Conservation (phyloP, 2,329 filamentous ascomycete genomes). For the Botrytis cinerea region DNA sequence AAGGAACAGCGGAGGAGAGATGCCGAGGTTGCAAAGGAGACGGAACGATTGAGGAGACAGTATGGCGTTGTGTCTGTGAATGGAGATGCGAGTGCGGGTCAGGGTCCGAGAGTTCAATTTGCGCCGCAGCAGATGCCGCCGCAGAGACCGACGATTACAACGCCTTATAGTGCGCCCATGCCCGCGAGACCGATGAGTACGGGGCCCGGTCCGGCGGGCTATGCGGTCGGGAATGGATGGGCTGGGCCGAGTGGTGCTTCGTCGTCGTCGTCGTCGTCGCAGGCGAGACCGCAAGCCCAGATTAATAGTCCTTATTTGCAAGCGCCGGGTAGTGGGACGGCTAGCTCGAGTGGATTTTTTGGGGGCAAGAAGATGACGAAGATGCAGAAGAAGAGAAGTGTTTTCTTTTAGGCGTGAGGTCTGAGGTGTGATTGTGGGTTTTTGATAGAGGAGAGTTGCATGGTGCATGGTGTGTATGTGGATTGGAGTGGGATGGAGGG, state of each 20-base stretch:
- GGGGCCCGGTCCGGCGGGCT: background rate
- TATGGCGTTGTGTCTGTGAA: constrained; percentile 53
- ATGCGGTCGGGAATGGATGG: background rate
- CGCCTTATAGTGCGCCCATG: constrained; percentile 15
- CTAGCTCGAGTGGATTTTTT: constrained; percentile 50
- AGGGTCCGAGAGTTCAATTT: background rate
- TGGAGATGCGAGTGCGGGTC: background rate
- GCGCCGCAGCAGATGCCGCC: constrained; percentile 27
- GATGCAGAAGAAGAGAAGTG: constrained; percentile 41
- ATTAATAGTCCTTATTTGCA: constrained; percentile 35
- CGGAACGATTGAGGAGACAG: constrained; percentile 70
- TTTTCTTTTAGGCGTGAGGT: constrained; percentile 32
- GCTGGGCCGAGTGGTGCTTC: background rate
- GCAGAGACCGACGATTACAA: constrained; percentile 28
- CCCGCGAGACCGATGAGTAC: constrained; percentile 31
- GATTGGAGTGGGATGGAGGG: background rate
- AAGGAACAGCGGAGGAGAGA: constrained; percentile 58
- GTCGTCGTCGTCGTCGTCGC: constrained; percentile 31
- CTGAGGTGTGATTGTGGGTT: background rate
- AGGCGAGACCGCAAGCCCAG: constrained; percentile 29
- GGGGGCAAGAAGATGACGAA: constrained; percentile 41
- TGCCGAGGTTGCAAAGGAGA: constrained; percentile 73
- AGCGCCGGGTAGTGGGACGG: constrained; percentile 38
- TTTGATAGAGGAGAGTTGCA: background rate
- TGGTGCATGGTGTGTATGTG: background rate